Evolutionary conservation across 129 eudicot species (phyloP), one percentile per base, ranked within the genome.

Genomic region (Arctium lappa): DNA sequence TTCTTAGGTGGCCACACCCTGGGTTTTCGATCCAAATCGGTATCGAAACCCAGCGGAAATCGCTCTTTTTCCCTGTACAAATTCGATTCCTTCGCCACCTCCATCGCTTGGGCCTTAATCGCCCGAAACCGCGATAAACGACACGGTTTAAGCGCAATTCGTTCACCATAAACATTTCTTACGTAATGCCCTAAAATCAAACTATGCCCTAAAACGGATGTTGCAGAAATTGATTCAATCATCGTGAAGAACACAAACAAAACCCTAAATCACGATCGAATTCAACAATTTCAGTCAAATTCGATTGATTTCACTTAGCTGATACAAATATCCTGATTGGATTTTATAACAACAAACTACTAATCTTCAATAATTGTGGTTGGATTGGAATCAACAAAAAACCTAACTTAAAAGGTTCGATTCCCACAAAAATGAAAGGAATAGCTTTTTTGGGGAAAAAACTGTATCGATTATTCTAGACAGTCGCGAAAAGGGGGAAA

Each of bases 1-100:
- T 94, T 94, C 73, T 85, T 87, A 0, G 97, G 95, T 12, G 98
- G 98, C 93, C 95, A 90, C 18, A 81, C 27, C 18, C 84, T 89
- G 4, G 84, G 95, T 39, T 81, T 86, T 5, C 78, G 60, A 78
- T 88, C 95, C 13, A 0, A 16, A 66, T 70, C 84, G 22, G 78
- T 60, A 36, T 90, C 97, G 38, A 86, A 33, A 53, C 79, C 62
- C 10, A 70, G 62, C 1, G 78, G 38, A 70, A 88, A 86, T 44
- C 88, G 85, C 34, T 86, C 93, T 81, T 90, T 80, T 13, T 90
- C 90, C 44, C 80, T 85, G 71, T 65, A 83, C 1, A 89, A 79
- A 73, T 80, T 87, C 1, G 92, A 87, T 82, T 94, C 97, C 76
- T 88, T 91, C 6, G 97, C 86, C 78, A 94, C 77, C 65, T 89